Percentiles rank a stretch among this genome's conserved stretches.
These are phyloP conservation scores for Corchorus capsularis DNA, from an alignment of 345 rosid species.

Conservation along the genomic window DNA sequence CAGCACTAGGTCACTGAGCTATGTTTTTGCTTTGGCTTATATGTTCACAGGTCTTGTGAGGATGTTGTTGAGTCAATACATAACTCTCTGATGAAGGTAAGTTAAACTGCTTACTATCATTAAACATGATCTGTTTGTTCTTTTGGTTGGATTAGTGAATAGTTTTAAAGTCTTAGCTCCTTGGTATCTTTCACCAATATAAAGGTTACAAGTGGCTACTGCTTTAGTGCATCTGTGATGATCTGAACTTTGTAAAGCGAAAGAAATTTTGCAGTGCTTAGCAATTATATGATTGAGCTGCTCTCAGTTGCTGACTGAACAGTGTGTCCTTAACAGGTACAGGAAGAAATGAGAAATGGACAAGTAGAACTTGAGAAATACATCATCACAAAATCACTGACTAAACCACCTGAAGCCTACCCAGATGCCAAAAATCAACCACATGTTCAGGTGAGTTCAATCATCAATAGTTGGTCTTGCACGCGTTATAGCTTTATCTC, in stretches of 20 bases:
- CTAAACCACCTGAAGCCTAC: constrained; percentile 93
- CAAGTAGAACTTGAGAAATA: constrained; percentile 90
- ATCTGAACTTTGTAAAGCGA: background rate
- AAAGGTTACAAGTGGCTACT: background rate
- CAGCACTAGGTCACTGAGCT: constrained; percentile 11
- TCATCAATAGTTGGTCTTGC: background rate
- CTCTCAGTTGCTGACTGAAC: constrained; percentile 14
- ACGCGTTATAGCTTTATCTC: constrained; percentile 8
- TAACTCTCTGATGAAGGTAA: constrained; percentile 80
- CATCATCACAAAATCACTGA: constrained; percentile 89
- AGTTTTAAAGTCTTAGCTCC: background rate
- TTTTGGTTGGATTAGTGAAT: constrained; percentile 1
- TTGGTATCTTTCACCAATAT: background rate
- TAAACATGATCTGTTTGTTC: constrained; percentile 9
- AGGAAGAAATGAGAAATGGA: constrained; percentile 92
- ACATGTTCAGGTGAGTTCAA: constrained; percentile 79
- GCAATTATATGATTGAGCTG: background rate
- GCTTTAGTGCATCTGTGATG: background rate
- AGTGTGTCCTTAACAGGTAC: constrained; percentile 58
- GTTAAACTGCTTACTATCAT: constrained; percentile 2
- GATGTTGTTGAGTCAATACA: constrained; percentile 92
- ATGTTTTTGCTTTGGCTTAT: constrained; percentile 20
- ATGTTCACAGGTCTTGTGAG: constrained; percentile 77
- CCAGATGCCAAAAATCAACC: constrained; percentile 97
- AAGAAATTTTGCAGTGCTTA: background rate